Conservation (phyloP, 495 filamentous ascomycete species). For the Lophiotrema nucula region DNA sequence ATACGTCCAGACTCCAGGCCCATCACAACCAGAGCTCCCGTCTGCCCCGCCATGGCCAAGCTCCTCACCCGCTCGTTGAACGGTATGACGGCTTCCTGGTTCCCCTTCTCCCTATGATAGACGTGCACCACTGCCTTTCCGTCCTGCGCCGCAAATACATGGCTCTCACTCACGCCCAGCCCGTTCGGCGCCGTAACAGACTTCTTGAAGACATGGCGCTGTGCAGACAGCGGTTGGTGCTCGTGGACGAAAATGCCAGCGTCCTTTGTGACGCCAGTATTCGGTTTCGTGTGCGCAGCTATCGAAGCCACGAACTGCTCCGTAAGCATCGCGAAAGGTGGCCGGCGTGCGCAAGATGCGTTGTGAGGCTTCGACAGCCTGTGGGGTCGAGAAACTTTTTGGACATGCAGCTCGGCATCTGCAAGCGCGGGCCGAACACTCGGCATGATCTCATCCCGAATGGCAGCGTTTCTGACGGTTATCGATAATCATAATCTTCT, state of each 20-base stretch:
- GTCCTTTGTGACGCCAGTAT: constrained; percentile 67
- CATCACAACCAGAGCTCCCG: constrained; percentile 63
- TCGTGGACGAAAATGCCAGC: constrained; percentile 82
- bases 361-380: not conserved
- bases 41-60: constrained; percentile 57
- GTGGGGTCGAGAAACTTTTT: not conserved
- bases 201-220: constrained; percentile 85
- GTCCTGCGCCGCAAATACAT: constrained; percentile 86
- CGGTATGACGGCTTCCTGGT: constrained; percentile 80
- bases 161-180: constrained; percentile 75
- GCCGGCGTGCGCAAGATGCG: too few relatives aligned
- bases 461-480: too few relatives aligned
- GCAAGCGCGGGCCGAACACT: too few relatives aligned
- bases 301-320: constrained; percentile 80
- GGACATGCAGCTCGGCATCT: not conserved
- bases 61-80: constrained; percentile 83
- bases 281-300: constrained; percentile 59
- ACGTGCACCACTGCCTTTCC: constrained; percentile 92
- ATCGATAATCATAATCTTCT: too few relatives aligned
- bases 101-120: constrained; percentile 77
- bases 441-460: not conserved
- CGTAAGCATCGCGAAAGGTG: constrained; percentile 60
- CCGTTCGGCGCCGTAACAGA: constrained; percentile 76
- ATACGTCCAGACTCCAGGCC: constrained; percentile 86
- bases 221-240: constrained; percentile 67